Evolutionary conservation across 1,139 yeast species (phyloP), one percentile per base, ranked within the genome.

Genomic region (Zygosaccharomyces sapae): DNA sequence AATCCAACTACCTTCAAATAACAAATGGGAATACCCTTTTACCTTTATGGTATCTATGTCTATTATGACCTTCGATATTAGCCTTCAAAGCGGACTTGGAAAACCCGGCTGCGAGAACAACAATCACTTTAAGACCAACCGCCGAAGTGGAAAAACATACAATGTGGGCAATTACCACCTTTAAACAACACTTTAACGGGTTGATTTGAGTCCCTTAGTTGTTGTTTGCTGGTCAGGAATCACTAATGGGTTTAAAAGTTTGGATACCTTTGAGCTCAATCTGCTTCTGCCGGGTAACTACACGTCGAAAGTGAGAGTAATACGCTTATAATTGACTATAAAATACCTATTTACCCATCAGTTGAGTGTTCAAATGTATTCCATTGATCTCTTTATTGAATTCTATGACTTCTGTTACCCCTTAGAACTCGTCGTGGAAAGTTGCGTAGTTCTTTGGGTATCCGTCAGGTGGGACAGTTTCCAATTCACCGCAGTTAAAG

Each of bases 401-500:
- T 27, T 27, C 12, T 27, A 10, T 27, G 31, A 9, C 31, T 27
- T 27, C n/a, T 27, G n/a, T 27, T 4, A 10, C 5, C n/a, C n/a
- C n/a, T 9, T 47, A 51, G 31, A 51, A 47, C 37, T 51, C 54
- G 37, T 51, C 54, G 41, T 50, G 54, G 34, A 38, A 30, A 35
- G 43, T 43, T 27, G 42, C 35, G 42, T 39, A 16, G 35, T 20
- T 20, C 42, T 29, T 20, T 9, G 42, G 16, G 13, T 19, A 29
- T 16, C 43, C 31, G 34, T 40, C 40, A 16, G 49, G 40, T 13
- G 55, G 54, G 25, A 47, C 53, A 6, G 51, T 51, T 43, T 65
- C 65, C 22, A 55, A 50, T 41, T 64, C 69, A 45, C 71, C 72
- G 49, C 64, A 58, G 1, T 64, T 60, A 29, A 68, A 68, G 51